Base-by-base conservation (phyloP, 768 basidiomycete genomes). In the Kwoniella pini region DNA sequence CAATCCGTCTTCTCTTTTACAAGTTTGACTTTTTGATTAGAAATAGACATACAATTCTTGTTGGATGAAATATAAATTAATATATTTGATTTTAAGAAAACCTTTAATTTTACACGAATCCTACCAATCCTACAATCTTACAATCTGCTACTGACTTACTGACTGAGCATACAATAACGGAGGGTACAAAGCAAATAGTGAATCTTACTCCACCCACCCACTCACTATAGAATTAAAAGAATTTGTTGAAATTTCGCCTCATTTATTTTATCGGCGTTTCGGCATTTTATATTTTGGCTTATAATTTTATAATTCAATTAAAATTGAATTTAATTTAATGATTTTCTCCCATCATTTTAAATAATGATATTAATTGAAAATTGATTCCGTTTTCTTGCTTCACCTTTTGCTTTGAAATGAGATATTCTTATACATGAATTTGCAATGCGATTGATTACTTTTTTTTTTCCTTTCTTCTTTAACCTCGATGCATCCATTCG, bases 401-500 rank as follows among this genome's bases (percentile, higher is more conserved):
- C 12, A 19, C 39, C 51, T 53, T 7, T 36, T 36, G 15, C 33
- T 15, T 39, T 22, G 13, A 39, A 27, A 39, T 7, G 11, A 28
- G 9, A 27, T n/a, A n/a, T n/a, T n/a, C n/a, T n/a, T n/a, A n/a
- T n/a, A n/a, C n/a, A n/a, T n/a, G n/a, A n/a, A n/a, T n/a, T n/a
- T n/a, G n/a, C n/a, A n/a, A n/a, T 46, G 55, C 70, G 58, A 15
- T 63, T 66, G 36, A 39, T 53, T 40, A 39, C 31, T 30, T 40
- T 40, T 27, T n/a, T 10, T 53, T 26, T 26, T 19, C 27, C 52
- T 59, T 53, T 54, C 45, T 56, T 43, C 17, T 44, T 46, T 30
- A 56, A 48, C 67, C 68, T 62, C 71, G 71, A 73, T 70, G 71
- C 65, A 65, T 63, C 39, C 30, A 64, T 13, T 19, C 46, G 71